These are phyloP conservation scores for Emergomyces africanus DNA, from an alignment of 2,329 filamentous ascomycete genomes.

Conservation along the genomic window DNA sequence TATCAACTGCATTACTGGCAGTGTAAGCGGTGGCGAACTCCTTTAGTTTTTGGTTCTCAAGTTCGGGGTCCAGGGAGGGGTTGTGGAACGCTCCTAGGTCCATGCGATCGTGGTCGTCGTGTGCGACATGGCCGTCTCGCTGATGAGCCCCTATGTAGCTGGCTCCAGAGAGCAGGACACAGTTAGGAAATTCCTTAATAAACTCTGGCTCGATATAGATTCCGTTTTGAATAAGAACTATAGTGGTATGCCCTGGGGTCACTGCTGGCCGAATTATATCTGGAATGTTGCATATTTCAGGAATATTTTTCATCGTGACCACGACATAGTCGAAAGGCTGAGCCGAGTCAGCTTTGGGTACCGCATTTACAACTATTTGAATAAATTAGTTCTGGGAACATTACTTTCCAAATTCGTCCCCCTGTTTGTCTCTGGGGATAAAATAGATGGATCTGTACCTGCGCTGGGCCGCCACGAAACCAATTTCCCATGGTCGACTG, in stretches of 20 bases:
- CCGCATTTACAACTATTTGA: not conserved
- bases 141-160: not conserved
- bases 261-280: not conserved
- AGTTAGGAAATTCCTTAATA: not conserved
- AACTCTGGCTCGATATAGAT: not conserved
- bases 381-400: not conserved
- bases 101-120: not conserved
- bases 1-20: not conserved
- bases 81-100: not conserved
- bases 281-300: not conserved
- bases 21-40: not conserved
- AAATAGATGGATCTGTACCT: not conserved
- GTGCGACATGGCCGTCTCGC: not conserved
- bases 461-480: not conserved
- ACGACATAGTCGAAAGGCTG: not conserved
- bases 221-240: constrained; percentile 1
- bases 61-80: not conserved
- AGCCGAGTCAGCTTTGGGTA: not conserved
- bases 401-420: too few species aligned
- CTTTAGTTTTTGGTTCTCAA: not conserved
- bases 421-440: too few species aligned
- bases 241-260: not conserved
- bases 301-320: not conserved
- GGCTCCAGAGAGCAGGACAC: not conserved
- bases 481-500: not conserved